phyloP scores from a whole-genome alignment of 352 stramenopile genomes.

The Pythium scleroteichum region DNA sequence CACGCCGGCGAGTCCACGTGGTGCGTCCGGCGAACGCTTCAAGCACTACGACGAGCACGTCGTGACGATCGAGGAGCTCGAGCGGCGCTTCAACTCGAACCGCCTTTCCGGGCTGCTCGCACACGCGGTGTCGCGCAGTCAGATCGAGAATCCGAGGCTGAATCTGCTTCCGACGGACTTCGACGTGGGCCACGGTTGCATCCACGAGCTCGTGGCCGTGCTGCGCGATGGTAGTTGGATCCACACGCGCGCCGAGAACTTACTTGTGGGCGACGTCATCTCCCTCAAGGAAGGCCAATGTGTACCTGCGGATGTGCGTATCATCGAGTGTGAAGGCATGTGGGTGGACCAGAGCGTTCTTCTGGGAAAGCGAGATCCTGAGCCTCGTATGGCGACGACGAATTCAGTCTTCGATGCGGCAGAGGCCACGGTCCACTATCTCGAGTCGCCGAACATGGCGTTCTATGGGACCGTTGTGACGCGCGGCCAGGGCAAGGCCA shows the following conservation, averaged over 20 bases:
- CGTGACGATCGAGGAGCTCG: constrained; percentile 46
- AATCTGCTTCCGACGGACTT: constrained; percentile 53
- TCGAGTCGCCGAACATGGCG: constrained; percentile 52
- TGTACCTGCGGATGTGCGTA: constrained; percentile 49
- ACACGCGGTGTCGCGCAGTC: constrained; percentile 28
- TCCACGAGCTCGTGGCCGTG: constrained; percentile 60
- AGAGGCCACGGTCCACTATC: constrained; percentile 38
- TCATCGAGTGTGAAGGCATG: constrained; percentile 52
- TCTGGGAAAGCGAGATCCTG: constrained; percentile 24
- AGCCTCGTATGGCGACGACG: constrained; percentile 31
- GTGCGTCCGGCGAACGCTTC: constrained; percentile 25
- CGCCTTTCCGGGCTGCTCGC: constrained; percentile 32
- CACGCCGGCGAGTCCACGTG: constrained; percentile 7
- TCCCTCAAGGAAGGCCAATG: constrained; percentile 51
- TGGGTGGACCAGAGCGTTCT: constrained; percentile 46
- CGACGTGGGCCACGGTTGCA: constrained; percentile 43
- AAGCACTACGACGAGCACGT: constrained; percentile 49
- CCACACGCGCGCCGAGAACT: constrained; percentile 56
- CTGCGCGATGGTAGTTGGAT: constrained; percentile 56
- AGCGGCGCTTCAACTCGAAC: constrained; percentile 43
- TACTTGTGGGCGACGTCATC: constrained; percentile 50
- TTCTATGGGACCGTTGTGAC: constrained; percentile 54
- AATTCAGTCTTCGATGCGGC: constrained; percentile 52
- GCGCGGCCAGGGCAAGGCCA: constrained; percentile 42
- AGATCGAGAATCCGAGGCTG: constrained; percentile 31